Base-by-base conservation (phyloP, 495 filamentous ascomycete species). In the Aspergillus leporis region DNA sequence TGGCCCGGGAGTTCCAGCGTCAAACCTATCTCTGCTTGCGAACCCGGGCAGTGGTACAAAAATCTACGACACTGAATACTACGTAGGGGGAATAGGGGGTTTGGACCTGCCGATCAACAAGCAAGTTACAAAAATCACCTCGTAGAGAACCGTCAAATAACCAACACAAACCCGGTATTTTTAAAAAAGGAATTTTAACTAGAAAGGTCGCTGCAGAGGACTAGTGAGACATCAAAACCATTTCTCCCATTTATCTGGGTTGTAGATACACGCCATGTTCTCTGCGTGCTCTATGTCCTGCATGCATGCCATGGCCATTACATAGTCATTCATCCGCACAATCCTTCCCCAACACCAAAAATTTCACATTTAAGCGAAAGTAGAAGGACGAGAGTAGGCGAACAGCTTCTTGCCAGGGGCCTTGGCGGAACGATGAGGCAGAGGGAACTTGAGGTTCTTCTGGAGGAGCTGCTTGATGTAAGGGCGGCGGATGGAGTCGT, bases 401-500 rank as follows among this genome's bases (percentile, higher is more conserved):
- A 93, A 98, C 72, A 98, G 73, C 84, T 94, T 96, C 82, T 88
- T 90, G 82, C 81, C 86, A 71, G 72, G 74, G 65, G 81, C 83
- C 82, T 89, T 91, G 77, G 86, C 83, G 64, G 93, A 81, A 69
- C 94, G 94, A 85, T 98, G 94, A 70, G 94, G 94, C 67, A 98
- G 90, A 75, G 94, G 94, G 90, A 98, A 98, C 78, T 91, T 90
- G 77, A 98, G 90, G 77, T 89, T 76, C 88, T 97, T 96, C 78
- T 82, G 79, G 74, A 98, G 78, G 76, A 98, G 91, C 81, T 98
- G 94, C 85, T 90, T 93, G 87, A 98, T 93, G 87, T 98, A 98
- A 64, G 95, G 92, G 73, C 93, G 90, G 81, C 92, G 92, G 84
- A 98, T 84, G 74, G 92, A 90, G 60, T 90, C 90, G 73, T 77